These are phyloP conservation scores for Pistacia integerrima DNA, from an alignment of 345 rosid genomes.

Conservation along the genomic window DNA sequence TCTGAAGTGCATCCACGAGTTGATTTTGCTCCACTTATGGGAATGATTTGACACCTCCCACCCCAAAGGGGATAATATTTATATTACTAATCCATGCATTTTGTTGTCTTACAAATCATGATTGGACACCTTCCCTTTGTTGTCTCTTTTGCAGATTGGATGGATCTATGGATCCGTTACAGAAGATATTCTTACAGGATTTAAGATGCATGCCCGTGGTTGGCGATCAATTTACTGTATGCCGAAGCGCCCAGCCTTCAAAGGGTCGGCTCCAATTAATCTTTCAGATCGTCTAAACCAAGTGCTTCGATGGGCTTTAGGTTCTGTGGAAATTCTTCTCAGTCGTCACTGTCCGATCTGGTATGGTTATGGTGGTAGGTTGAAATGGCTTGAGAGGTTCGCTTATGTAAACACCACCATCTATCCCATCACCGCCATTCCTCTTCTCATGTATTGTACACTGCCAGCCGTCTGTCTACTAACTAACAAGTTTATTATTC, in stretches of 20 bases:
- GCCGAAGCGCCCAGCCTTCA: constrained; percentile 86
- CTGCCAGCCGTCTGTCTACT: constrained; percentile 93
- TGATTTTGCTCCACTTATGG: neutral
- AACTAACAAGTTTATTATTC: constrained; percentile 91
- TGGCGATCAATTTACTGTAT: constrained; percentile 96
- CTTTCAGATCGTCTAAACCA: constrained; percentile 96
- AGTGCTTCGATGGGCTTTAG: constrained; percentile 97
- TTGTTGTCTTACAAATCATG: neutral
- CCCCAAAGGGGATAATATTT: neutral
- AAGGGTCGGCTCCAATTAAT: constrained; percentile 95
- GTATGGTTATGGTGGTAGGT: constrained; percentile 88
- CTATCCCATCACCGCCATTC: constrained; percentile 85
- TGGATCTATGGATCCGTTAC: constrained; percentile 98
- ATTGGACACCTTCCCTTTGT: too few relatives aligned
- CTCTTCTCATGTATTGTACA: constrained; percentile 85
- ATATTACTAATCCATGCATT: neutral
- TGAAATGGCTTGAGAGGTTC: constrained; percentile 90
- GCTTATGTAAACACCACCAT: constrained; percentile 87
- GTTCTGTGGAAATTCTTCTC: constrained; percentile 90
- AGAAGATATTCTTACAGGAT: constrained; percentile 96
- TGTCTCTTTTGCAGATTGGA: constrained; percentile 60
- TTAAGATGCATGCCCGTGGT: constrained; percentile 98
- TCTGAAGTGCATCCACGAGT: neutral
- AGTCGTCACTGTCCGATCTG: constrained; percentile 96
- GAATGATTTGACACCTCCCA: neutral